phyloP scores from a whole-genome alignment of 2,329 filamentous ascomycete genomes.

The Penicillium oxalicum region DNA sequence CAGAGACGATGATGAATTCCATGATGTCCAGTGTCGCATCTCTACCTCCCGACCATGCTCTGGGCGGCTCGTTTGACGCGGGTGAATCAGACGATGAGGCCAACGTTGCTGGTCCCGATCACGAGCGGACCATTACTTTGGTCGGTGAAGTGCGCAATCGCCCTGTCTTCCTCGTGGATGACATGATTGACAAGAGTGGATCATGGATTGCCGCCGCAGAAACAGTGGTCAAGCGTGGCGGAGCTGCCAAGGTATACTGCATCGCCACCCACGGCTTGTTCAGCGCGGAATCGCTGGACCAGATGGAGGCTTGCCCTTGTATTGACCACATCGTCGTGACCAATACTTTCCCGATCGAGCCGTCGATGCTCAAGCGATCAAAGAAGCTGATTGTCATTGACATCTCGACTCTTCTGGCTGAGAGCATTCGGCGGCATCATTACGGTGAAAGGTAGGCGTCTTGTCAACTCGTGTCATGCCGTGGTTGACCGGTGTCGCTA shows the following conservation, averaged over 20 bases:
- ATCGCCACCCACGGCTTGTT: slow-evolving; percentile 97
- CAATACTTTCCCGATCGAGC: slow-evolving; percentile 89
- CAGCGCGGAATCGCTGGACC: slow-evolving; percentile 78
- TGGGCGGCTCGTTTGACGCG: slow-evolving; percentile 80
- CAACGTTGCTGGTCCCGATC: slow-evolving; percentile 53
- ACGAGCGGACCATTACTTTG: slow-evolving; percentile 95
- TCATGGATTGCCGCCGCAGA: slow-evolving; percentile 98
- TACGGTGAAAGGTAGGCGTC: slow-evolving; percentile 76
- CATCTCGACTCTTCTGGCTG: slow-evolving; percentile 77
- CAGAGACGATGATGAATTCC: slow-evolving; percentile 80
- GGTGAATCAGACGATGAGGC: slow-evolving; percentile 81
- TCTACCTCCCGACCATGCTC: slow-evolving; percentile 60
- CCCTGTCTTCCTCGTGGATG: slow-evolving; percentile 90
- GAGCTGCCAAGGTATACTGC: slow-evolving; percentile 90
- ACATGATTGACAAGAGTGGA: slow-evolving; percentile 97
- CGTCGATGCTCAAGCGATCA: slow-evolving; percentile 62
- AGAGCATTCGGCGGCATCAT: slow-evolving; percentile 92
- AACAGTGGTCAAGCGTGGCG: slow-evolving; percentile 87
- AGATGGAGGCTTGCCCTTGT: slow-evolving; percentile 86
- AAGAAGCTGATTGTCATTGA: slow-evolving; percentile 87
- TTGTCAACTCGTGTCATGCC: slow-evolving; percentile 35
- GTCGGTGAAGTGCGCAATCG: slow-evolving; percentile 87
- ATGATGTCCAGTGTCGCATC: slow-evolving; percentile 76
- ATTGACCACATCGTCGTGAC: slow-evolving; percentile 94
- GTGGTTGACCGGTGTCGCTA: slow-evolving; percentile 10